Conservation (phyloP, 192 early-diverging fungal genomes). For the Chytriomyces sp. region DNA sequence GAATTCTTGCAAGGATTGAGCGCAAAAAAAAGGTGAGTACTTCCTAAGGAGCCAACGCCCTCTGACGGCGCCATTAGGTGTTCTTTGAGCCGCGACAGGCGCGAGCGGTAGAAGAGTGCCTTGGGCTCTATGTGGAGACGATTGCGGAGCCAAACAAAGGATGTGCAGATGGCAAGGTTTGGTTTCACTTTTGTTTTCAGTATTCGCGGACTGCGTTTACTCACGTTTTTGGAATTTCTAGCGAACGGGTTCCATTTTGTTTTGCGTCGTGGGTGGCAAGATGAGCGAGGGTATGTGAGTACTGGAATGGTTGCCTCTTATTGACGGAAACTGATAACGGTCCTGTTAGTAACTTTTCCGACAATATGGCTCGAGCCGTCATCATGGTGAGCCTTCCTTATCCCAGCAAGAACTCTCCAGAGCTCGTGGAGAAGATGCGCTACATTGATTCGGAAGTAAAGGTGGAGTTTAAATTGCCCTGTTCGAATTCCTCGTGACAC, state of each 20-base stretch:
- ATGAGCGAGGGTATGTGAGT: slow-evolving; percentile 89
- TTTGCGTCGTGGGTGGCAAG: slow-evolving; percentile 89
- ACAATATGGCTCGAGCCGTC: slow-evolving; percentile 78
- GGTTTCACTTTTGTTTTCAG: neutral
- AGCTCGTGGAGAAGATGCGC: slow-evolving; percentile 74
- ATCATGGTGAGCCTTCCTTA: slow-evolving; percentile 91
- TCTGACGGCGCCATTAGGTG: slow-evolving; percentile 41
- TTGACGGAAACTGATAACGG: neutral
- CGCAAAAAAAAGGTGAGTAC: slow-evolving; percentile 59
- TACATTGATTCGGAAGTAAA: slow-evolving; percentile 50
- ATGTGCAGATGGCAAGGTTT: neutral
- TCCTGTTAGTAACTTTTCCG: slow-evolving; percentile 64
- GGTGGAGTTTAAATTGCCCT: neutral
- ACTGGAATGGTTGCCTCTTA: neutral
- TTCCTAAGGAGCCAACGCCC: neutral
- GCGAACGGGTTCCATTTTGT: slow-evolving; percentile 68
- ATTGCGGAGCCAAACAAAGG: slow-evolving; percentile 24
- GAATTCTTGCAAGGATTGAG: slow-evolving; percentile 53
- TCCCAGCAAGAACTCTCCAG: slow-evolving; percentile 74
- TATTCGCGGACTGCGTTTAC: neutral
- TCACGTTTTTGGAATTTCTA: no score
- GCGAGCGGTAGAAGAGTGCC: slow-evolving; percentile 54
- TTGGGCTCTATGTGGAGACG: slow-evolving; percentile 59
- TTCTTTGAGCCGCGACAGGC: slow-evolving; percentile 71
- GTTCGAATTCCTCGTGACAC: neutral